phyloP scores from a whole-genome alignment of 2,329 filamentous ascomycete genomes.

The Alternaria arbusti region DNA sequence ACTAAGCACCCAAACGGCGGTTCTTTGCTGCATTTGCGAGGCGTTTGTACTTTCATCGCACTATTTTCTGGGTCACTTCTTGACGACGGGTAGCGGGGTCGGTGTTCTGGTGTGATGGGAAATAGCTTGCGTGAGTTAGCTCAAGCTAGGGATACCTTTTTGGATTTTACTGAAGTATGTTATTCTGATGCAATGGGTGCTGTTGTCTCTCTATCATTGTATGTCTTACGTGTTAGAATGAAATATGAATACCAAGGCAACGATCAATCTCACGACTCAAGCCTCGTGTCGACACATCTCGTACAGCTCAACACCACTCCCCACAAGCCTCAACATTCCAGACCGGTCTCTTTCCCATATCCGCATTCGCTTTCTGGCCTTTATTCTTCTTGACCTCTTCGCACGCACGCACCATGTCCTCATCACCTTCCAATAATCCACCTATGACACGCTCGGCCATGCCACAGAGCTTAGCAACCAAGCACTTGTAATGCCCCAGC shows the following conservation, averaged over 20 bases:
- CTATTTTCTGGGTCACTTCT: constrained; percentile 1
- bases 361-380: background rate
- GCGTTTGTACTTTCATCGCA: constrained; percentile 16
- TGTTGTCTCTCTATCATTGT: background rate
- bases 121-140: constrained; percentile 1
- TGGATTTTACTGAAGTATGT: constrained; percentile 7
- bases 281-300: background rate
- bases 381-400: background rate
- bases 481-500: background rate
- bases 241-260: background rate
- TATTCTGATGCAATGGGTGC: background rate
- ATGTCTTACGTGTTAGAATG: background rate
- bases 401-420: background rate
- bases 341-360: background rate
- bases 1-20: constrained; percentile 9
- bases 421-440: background rate
- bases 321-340: background rate
- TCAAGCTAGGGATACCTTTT: constrained; percentile 21
- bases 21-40: constrained; percentile 10
- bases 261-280: background rate
- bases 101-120: constrained; percentile 26
- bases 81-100: constrained; percentile 7
- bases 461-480: background rate
- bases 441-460: background rate
- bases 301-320: background rate